These are phyloP conservation scores for Xerocomus spinulosus DNA, from an alignment of 768 basidiomycete genomes.

Conservation along the genomic window DNA sequence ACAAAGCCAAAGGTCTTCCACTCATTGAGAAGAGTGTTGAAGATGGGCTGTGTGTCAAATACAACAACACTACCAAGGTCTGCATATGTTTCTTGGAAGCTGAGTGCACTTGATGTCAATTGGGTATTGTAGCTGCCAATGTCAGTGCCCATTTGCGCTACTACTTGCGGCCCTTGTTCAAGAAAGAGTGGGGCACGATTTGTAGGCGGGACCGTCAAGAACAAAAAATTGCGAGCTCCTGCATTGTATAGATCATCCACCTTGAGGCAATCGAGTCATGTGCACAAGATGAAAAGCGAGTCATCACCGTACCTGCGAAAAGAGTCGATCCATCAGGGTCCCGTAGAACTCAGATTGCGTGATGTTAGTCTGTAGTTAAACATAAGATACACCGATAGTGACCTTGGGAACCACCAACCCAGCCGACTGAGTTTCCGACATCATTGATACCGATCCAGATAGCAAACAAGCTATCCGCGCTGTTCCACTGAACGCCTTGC, in stretches of 20 bases:
- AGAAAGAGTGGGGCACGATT: slow-evolving; percentile 53
- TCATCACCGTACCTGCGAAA: slow-evolving; percentile 22
- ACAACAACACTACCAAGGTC: slow-evolving; percentile 44
- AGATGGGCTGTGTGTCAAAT: slow-evolving; percentile 55
- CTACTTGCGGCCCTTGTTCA: slow-evolving; percentile 31
- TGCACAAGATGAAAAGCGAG: not conserved
- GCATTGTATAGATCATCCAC: slow-evolving; percentile 19
- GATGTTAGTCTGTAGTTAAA: slow-evolving; percentile 18
- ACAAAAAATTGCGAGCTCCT: slow-evolving; percentile 59
- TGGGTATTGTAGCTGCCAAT: slow-evolving; percentile 50
- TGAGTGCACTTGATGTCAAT: slow-evolving; percentile 33
- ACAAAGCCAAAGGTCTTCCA: slow-evolving; percentile 51
- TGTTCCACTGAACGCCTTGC: slow-evolving; percentile 50
- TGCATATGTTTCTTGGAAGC: slow-evolving; percentile 39
- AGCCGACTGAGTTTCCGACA: slow-evolving; percentile 28
- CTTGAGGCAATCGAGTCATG: slow-evolving; percentile 1
- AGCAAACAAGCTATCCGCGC: slow-evolving; percentile 54
- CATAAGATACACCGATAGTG: not conserved
- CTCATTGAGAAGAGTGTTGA: slow-evolving; percentile 54
- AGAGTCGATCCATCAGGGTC: slow-evolving; percentile 22
- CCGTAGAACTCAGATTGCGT: slow-evolving; percentile 22
- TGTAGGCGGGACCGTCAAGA: slow-evolving; percentile 59
- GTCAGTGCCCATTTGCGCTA: slow-evolving; percentile 28
- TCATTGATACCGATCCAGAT: slow-evolving; percentile 76
- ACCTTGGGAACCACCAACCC: slow-evolving; percentile 12